Percentiles rank a stretch among this genome's conserved stretches.
phyloP scores from a whole-genome alignment of 164 flowering plant genomes.

The Dillenia suffruticosa region DNA sequence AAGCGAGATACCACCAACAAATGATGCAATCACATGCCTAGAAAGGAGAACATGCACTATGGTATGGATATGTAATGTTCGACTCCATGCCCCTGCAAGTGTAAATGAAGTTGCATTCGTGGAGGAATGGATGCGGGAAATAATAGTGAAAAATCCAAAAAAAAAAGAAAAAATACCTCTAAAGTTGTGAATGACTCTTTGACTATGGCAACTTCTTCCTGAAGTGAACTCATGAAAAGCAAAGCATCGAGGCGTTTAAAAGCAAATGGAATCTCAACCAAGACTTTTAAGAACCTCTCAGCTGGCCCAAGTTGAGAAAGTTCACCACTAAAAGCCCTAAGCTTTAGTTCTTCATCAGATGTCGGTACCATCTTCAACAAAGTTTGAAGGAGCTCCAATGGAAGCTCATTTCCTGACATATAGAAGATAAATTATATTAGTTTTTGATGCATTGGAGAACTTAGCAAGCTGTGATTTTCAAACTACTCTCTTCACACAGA shows the following conservation, averaged over 20 bases:
- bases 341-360: constrained; percentile 80
- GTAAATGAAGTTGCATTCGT: too few species aligned
- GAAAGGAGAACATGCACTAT: too few species aligned
- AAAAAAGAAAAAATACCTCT: constrained; percentile 37
- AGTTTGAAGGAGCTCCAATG: constrained; percentile 66
- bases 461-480: too few species aligned
- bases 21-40: too few species aligned
- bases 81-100: too few species aligned
- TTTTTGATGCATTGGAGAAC: constrained; percentile 1
- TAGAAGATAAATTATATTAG: constrained; percentile 5
- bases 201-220: constrained; percentile 53
- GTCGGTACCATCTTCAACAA: constrained; percentile 89
- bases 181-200: constrained; percentile 69
- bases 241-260: constrained; percentile 74
- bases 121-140: too few species aligned
- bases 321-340: constrained; percentile 63
- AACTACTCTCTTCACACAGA: too few species aligned
- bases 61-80: too few species aligned
- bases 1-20: too few species aligned
- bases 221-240: constrained; percentile 60
- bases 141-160: too few species aligned
- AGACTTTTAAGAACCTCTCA: constrained; percentile 72
- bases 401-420: constrained; percentile 83
- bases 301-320: constrained; percentile 76
- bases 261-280: constrained; percentile 81